A percentile compares a stretch with the other conserved stretches of the same genome.
Conservation (phyloP, 2,329 filamentous ascomycete genomes). For the Fusarium albidum region DNA sequence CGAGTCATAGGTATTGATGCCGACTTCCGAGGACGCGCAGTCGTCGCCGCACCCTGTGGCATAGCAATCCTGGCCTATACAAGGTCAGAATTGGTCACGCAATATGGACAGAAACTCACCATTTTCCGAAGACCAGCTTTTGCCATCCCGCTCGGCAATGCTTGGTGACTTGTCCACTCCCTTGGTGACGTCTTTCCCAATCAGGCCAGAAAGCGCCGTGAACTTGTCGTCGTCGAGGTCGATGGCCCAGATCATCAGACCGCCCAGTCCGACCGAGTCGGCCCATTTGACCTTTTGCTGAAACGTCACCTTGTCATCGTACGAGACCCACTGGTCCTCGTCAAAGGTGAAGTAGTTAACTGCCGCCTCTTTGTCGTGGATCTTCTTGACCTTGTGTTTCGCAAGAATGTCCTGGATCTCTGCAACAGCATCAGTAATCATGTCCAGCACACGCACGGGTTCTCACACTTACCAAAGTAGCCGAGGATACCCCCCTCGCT, state of each 20-base stretch:
- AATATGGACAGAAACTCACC: conserved; percentile 1
- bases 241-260: conserved; percentile 12
- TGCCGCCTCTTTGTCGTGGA: conserved; percentile 3
- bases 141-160: background rate
- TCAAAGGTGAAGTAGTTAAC: background rate
- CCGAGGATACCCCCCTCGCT: no score
- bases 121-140: conserved; percentile 9
- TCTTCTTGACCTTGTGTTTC: no score
- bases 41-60: conserved; percentile 1
- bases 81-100: no score
- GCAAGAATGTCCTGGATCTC: no score
- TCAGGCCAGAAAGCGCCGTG: conserved; percentile 3
- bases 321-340: conserved; percentile 1
- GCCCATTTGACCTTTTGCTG: conserved; percentile 11
- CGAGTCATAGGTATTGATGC: background rate
- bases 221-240: conserved; percentile 5
- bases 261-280: background rate
- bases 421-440: no score
- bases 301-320: conserved; percentile 4
- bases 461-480: no score
- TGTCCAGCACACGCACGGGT: no score
- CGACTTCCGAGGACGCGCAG: background rate
- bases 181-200: no score
- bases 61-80: conserved; percentile 3
- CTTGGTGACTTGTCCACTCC: no score